phyloP scores from a whole-genome alignment of 2,329 filamentous ascomycete genomes.

The Aspergillus amoenus region DNA sequence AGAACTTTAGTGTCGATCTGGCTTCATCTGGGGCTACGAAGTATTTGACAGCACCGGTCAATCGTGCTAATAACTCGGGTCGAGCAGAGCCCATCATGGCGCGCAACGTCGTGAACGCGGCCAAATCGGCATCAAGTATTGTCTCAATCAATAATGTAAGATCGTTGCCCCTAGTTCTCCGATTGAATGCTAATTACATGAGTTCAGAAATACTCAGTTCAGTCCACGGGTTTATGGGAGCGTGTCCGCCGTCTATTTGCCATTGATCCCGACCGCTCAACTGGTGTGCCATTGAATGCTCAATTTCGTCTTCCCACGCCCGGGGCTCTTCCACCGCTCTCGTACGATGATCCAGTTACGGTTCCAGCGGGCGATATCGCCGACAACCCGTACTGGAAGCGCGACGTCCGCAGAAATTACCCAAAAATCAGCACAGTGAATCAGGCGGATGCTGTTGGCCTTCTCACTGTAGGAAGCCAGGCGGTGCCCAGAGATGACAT shows the following conservation, averaged over 20 bases:
- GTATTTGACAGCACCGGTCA: background rate
- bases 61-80: slow-evolving; percentile 6
- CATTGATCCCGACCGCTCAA: slow-evolving; percentile 84
- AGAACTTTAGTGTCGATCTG: background rate
- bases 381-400: slow-evolving; percentile 95
- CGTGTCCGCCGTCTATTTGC: slow-evolving; percentile 73
- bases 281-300: slow-evolving; percentile 87
- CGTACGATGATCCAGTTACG: slow-evolving; percentile 80
- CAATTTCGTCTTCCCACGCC: slow-evolving; percentile 87
- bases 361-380: slow-evolving; percentile 82
- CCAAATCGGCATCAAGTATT: slow-evolving; percentile 38
- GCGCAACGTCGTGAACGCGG: slow-evolving; percentile 39
- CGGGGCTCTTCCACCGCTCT: slow-evolving; percentile 66
- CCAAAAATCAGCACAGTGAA: slow-evolving; percentile 74
- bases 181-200: background rate
- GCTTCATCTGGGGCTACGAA: background rate
- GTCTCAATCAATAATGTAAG: slow-evolving; percentile 40
- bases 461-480: slow-evolving; percentile 82
- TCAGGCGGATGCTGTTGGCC: slow-evolving; percentile 80
- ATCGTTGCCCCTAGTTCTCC: background rate
- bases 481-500: slow-evolving; percentile 76
- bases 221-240: slow-evolving; percentile 88
- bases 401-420: slow-evolving; percentile 80
- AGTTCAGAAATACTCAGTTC: slow-evolving; percentile 87
- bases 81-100: slow-evolving; percentile 33